Base-by-base conservation (phyloP, 75 land plant genomes). In the Cunninghamia lanceolata region DNA sequence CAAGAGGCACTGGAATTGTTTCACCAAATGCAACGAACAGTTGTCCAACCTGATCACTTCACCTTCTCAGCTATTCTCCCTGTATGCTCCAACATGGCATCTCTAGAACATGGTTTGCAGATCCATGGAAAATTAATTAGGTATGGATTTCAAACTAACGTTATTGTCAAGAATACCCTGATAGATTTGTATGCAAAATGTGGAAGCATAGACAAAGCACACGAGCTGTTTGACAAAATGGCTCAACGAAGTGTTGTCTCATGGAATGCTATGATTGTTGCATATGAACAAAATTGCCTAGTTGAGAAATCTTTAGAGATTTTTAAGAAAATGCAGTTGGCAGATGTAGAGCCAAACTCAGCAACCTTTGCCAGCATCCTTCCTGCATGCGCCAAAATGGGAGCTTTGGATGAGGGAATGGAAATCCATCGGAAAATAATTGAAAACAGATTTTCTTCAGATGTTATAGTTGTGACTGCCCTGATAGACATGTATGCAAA, bases 401-500 rank as follows among this genome's bases (percentile, higher is more conserved):
- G 43, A 13, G n/a, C 39, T 25, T 80, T 32, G 84, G 32, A 16
- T 36, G n/a, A 14, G 34, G 28, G 86, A n/a, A 14, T 28, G n/a
- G 43, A 28, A 14, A 28, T 38, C 74, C 30, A 85, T 79, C 15
- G 16, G 10, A 25, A 39, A 50, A 1, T 50, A 50, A 13, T 50
- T 50, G 53, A 13, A 13, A 13, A 50, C 16, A 16, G 53, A 50
- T 50, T 50, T 50, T 50, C 53, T 50, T 50, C 53, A 50, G 15
- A 50, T 50, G 53, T 50, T 3, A 14, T 9, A 28, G 79, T 76
- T 34, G 79, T 35, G 40, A 88, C 76, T 56, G 59, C 89, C 9
- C 39, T 88, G 34, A 59, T 88, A 46, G 80, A 52, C 43, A 88
- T 88, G 89, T 88, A 88, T 86, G 43, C 83, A 43, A 86, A 86